Evolutionary conservation across 345 rosid genomes (phyloP), one percentile per base, ranked within the genome.

Genomic region (Brassica rapa): DNA sequence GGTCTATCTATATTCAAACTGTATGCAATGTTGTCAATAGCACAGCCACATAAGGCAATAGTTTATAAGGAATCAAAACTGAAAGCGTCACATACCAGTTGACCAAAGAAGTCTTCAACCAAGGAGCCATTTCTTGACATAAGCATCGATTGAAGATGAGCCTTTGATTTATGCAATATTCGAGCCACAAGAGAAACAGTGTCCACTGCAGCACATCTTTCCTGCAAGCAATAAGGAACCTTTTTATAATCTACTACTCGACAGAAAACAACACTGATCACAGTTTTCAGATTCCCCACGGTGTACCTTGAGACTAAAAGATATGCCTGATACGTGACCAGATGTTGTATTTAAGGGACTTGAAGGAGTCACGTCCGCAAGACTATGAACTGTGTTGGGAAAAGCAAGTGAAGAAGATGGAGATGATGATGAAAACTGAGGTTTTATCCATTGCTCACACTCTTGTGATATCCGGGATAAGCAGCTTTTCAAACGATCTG

Each of bases 81-180:
- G 55, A 29, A 59, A 65, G 60, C 76, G 70, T 76, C 70, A 76
- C 79, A 66, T 87, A 95, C 98, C 93, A 91, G 84, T 71, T 89
- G 87, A 65, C 80, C 79, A 78, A 84, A 93, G 81, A 96, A 96
- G 82, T 93, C 98, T 86, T 96, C 99, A 69, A 96, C 93, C 49
- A 86, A 66, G 79, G 90, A 81, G 11, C 91, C 87, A 79, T 86
- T 93, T 84, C 86, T 91, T 81, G 83, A 90, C 79, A 91, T 85
- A 80, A 96, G 93, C 96, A 91, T 89, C 32, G 96, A 91, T 75
- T 96, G 98, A 66, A 96, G 90, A 87, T 88, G 96, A 74, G 90
- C 81, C 88, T 87, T 96, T 74, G 99, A 93, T 83, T 88, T 93
- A 77, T 90, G 88, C 85, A 96, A 83, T 71, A 90, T 81, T 76